phyloP scores from a whole-genome alignment of 2,329 filamentous ascomycete genomes.

The Neoscytalidium dimidiatum region DNA sequence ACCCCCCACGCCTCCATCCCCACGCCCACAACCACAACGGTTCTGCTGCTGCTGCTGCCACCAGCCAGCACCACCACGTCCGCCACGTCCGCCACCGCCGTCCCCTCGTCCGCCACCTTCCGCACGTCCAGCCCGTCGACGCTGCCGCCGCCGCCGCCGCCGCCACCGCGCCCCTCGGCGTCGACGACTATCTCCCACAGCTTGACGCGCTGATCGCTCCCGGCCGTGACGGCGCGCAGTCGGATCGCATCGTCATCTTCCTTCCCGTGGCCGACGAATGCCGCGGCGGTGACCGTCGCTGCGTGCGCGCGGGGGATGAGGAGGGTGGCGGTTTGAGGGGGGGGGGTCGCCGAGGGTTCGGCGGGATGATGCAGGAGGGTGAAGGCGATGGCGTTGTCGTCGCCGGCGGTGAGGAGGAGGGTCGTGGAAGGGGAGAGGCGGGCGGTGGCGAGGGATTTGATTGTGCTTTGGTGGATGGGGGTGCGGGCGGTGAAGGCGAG shows the following conservation, averaged over 20 bases:
- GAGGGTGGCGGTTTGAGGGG: conserved; percentile 29
- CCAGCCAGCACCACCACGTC: conserved; percentile 1
- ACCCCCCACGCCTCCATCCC: conserved; percentile 20
- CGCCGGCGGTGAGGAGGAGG: conserved; percentile 74
- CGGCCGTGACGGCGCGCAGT: conserved; percentile 36
- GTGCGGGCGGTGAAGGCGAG: conserved; percentile 28
- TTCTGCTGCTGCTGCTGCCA: not conserved
- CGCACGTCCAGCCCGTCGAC: not conserved
- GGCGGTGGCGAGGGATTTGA: conserved; percentile 60
- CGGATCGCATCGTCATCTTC: not conserved
- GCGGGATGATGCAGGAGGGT: conserved; percentile 43
- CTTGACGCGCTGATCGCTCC: conserved; percentile 52
- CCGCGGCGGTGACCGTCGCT: conserved; percentile 65
- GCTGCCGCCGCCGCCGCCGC: not conserved
- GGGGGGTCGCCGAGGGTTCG: conserved; percentile 23
- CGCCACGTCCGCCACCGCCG: conserved; percentile 18
- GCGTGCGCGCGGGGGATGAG: conserved; percentile 65
- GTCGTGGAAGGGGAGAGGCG: conserved; percentile 31
- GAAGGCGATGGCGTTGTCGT: conserved; percentile 79
- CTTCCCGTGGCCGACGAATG: conserved; percentile 31
- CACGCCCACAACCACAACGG: conserved; percentile 16
- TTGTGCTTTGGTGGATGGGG: conserved; percentile 75
- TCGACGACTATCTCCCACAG: conserved; percentile 44
- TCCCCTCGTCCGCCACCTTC: not conserved
- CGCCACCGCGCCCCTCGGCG: not conserved